Evolutionary conservation across 1,139 yeast genomes (phyloP).

Genomic region (Neolecta irregularis): DNA sequence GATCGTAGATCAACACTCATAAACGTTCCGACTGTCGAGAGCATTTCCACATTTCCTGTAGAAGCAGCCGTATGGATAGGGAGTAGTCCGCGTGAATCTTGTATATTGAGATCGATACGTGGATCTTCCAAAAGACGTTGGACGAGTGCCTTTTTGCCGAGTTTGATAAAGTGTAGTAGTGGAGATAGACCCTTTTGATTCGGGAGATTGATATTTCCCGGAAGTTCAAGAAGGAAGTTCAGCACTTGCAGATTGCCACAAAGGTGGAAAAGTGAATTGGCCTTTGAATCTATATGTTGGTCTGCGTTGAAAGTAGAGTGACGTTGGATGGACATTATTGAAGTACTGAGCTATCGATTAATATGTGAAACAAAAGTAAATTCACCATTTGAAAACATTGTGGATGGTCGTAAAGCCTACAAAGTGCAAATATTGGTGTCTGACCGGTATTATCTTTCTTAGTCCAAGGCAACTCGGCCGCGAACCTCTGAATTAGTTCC

Average conservation of each 20-base stretch:
- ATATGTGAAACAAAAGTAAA: slow-evolving; percentile 21
- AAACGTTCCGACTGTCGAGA: slow-evolving; percentile 7
- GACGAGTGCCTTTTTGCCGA: slow-evolving; percentile 48
- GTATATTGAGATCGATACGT: slow-evolving; percentile 20
- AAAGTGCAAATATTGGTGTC: slow-evolving; percentile 64
- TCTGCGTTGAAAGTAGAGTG: slow-evolving; percentile 9
- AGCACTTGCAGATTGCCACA: slow-evolving; percentile 31
- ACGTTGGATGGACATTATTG: slow-evolving; percentile 15
- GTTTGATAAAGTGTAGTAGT: slow-evolving; percentile 53
- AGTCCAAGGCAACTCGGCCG: slow-evolving; percentile 53
- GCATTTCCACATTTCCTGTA: slow-evolving; percentile 5
- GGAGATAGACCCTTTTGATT: slow-evolving; percentile 55
- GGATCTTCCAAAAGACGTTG: slow-evolving; percentile 22
- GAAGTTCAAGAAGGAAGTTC: slow-evolving; percentile 29
- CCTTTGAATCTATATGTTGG: slow-evolving; percentile 56
- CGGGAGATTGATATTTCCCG: slow-evolving; percentile 41
- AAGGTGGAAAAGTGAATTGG: slow-evolving; percentile 65
- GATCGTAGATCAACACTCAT: slow-evolving; percentile 18
- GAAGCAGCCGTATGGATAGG: slow-evolving; percentile 12
- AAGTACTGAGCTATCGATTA: slow-evolving; percentile 22
- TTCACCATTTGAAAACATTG: slow-evolving; percentile 30
- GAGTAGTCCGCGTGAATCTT: slow-evolving; percentile 16
- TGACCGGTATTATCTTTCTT: slow-evolving; percentile 50
- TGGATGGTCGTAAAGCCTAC: slow-evolving; percentile 70
- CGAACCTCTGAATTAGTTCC: slow-evolving; percentile 38